Base-by-base conservation (phyloP, 768 basidiomycete species). In the Russula vinacea region DNA sequence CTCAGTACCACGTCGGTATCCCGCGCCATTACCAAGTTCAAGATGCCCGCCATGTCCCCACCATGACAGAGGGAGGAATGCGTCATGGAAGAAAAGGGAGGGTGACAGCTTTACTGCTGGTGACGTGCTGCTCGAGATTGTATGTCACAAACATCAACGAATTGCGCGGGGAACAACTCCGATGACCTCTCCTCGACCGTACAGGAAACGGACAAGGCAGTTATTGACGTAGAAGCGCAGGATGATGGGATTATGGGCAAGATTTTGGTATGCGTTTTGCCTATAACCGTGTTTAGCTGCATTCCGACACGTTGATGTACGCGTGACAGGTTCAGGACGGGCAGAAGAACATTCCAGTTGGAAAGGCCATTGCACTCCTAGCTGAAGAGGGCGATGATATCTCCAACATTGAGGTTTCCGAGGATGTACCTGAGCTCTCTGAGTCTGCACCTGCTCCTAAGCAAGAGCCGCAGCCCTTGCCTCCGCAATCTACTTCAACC, bases 31-130 rank as follows among this genome's bases (percentile, higher is more conserved):
- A 86, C 90, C 54, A 82, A 86, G 66, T 83, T 96, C 63, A 78
- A 84, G 69, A 96, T 98, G 93, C 95, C 95, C 5, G 95, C 95
- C 63, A 96, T 98, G 94, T 94, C 90, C 3, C 94, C 94, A 96
- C 93, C 14, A 94, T 98, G 90, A 94, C 91, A 0, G 94, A 97
- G 76, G 94, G 95, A 50, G 93, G 89, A 3, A 91, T 98, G 80
- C 92, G 0, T 81, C 80, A 4, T 98, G 96, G 94, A 97, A 96
- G 79, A 88, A 88, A 77, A 81, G 82, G 67, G 89, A 90, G 70
- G 93, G 94, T 19, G 92, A 93, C 64, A 70, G 84, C 0, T 97
- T 94, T 71, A 67, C 78, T 3, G 79, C 88, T 35, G 94, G 94
- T 2, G 94, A 96, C 66, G 89, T 95, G 42, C 76, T 96, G 57